Evolutionary conservation across 2,329 filamentous ascomycete genomes (phyloP), one percentile per base, ranked within the genome.

Genomic region (Neonectria coccinea): DNA sequence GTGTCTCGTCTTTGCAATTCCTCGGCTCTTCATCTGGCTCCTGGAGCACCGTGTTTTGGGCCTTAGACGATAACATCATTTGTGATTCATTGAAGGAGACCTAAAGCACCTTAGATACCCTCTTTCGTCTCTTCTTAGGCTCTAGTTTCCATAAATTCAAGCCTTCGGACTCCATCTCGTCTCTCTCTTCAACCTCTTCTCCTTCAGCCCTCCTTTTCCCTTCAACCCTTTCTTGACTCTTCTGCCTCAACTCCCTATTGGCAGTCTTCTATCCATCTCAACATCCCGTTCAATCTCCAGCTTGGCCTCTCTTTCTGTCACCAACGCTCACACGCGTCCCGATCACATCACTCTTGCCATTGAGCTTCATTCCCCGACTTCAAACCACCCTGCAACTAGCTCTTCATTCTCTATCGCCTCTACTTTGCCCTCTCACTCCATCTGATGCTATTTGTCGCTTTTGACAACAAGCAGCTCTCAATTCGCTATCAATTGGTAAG

Each of bases 111-210:
- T 9, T 48, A 29, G 22, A 4, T 12, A 12, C 7, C 45, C 45
- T 48, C 45, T 48, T 48, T 29, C 45, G 25, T 48, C 25, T 27
- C 45, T 27, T 16, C 44, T 48, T 48, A 29, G 45, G 45, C 45
- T 48, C 3, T 18, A n/a, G 16, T 12, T 20, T 42, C 39, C 20
- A 42, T 20, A 42, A 18, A 42, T 42, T 5, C n/a, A 20, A 18
- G 39, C 39, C 39, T 20, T 42, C 39, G 3, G n/a, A 2, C 31
- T 3, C 2, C n/a, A 20, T 20, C 39, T 20, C 39, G 8, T 42
- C 39, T 11, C n/a, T 11, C n/a, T 42, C 16, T 42, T 42, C 8
- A 20, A 42, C n/a, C 8, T 42, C 39, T 20, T 42, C 39, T 20
- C 12, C 22, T 16, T 25, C 44, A 25, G 12, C 14, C 36, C 16